Conservation (phyloP, 805 yeast genomes). For the Ogataea philodendri region DNA sequence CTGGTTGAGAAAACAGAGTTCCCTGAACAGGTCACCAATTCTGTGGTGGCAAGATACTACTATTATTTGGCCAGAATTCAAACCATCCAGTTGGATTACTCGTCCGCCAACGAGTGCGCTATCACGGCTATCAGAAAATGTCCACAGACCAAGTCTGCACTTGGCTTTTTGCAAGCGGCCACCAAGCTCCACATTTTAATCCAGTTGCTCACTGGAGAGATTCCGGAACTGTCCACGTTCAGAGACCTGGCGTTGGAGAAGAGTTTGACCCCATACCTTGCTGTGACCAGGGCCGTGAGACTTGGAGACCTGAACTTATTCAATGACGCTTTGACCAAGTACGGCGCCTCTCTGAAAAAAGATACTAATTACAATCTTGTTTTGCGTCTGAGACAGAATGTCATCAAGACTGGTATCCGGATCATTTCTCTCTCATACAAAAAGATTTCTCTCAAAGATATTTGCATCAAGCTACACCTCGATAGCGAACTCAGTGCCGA, state of each 20-base stretch:
- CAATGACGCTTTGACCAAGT: slow-evolving; percentile 63
- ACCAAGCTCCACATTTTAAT: slow-evolving; percentile 84
- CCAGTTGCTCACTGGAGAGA: slow-evolving; percentile 93
- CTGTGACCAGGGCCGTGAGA: slow-evolving; percentile 87
- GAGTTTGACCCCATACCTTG: slow-evolving; percentile 76
- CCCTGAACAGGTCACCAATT: slow-evolving; percentile 74
- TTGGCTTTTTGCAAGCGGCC: slow-evolving; percentile 87
- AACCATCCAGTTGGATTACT: slow-evolving; percentile 89
- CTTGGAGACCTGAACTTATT: slow-evolving; percentile 85
- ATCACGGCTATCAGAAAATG: slow-evolving; percentile 96
- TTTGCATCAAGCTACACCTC: slow-evolving; percentile 85
- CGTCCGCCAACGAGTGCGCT: slow-evolving; percentile 84
- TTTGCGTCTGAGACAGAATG: slow-evolving; percentile 89
- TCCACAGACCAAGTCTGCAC: slow-evolving; percentile 82
- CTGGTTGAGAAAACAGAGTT: slow-evolving; percentile 86
- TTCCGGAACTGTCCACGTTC: slow-evolving; percentile 85
- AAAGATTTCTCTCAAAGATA: slow-evolving; percentile 86
- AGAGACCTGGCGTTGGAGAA: slow-evolving; percentile 58
- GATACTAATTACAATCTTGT: slow-evolving; percentile 86
- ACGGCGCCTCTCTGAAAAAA: slow-evolving; percentile 57
- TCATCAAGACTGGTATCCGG: slow-evolving; percentile 95
- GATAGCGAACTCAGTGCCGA: slow-evolving; percentile 96
- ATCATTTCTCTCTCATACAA: slow-evolving; percentile 89
- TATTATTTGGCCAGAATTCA: slow-evolving; percentile 88
- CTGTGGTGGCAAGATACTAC: slow-evolving; percentile 87